phyloP scores from a whole-genome alignment of 2,329 filamentous ascomycete genomes.

The Periglandula ipomoeae region DNA sequence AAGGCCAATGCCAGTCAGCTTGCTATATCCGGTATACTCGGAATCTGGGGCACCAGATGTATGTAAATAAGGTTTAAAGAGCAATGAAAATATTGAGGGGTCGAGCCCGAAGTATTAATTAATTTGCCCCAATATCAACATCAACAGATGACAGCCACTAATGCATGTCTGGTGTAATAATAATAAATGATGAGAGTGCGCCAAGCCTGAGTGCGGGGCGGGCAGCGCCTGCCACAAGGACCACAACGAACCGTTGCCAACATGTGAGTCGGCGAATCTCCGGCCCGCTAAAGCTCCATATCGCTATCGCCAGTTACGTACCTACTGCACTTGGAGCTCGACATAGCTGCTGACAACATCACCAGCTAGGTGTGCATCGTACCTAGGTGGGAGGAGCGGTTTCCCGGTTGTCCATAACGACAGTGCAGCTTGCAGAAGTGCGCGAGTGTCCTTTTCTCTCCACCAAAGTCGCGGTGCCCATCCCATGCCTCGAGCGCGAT shows the following conservation, averaged over 20 bases:
- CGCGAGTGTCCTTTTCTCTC: neutral
- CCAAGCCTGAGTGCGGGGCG: too few species aligned
- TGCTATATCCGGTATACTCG: too few species aligned
- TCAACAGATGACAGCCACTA: too few species aligned
- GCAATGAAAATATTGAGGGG: too few species aligned
- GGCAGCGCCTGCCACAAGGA: neutral
- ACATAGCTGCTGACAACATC: neutral
- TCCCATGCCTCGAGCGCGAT: neutral
- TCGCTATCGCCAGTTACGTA: constrained; percentile 12
- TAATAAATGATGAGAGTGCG: too few species aligned
- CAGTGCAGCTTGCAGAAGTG: neutral
- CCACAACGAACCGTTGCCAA: neutral
- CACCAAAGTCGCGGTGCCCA: neutral
- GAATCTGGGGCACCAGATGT: too few species aligned
- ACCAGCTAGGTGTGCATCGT: neutral
- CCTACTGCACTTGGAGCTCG: neutral
- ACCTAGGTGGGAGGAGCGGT: neutral
- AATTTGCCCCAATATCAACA: too few species aligned
- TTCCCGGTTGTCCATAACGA: neutral
- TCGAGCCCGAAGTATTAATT: too few species aligned
- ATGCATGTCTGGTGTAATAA: too few species aligned
- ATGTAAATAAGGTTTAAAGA: too few species aligned
- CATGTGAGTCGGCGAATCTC: constrained; percentile 10
- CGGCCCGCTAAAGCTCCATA: constrained; percentile 9
- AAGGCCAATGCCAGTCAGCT: too few species aligned